Percentiles rank a stretch among this genome's conserved stretches.
Evolutionary conservation across 1,139 yeast genomes (phyloP).

Genomic region (Petasospora rhodanensis): DNA sequence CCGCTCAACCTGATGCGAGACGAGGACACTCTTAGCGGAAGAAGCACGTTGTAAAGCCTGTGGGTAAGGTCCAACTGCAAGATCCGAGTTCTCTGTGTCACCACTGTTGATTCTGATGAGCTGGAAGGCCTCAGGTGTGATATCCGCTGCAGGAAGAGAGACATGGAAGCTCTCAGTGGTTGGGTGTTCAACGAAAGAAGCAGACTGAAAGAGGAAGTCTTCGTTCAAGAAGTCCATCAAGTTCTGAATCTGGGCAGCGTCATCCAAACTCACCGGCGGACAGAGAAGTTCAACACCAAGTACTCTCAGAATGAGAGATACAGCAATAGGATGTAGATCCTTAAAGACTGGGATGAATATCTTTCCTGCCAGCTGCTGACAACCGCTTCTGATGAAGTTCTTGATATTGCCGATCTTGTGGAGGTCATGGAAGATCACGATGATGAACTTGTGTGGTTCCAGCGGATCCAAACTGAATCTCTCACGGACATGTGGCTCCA

Average conservation of each 20-base stretch:
- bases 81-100: not conserved
- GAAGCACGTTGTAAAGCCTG: not conserved
- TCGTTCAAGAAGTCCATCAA: slow-evolving; percentile 19
- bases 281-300: slow-evolving; percentile 20
- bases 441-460: slow-evolving; percentile 15
- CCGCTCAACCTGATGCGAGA: slow-evolving; percentile 13
- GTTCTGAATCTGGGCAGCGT: slow-evolving; percentile 15
- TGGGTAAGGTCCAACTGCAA: not conserved
- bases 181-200: not conserved
- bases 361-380: slow-evolving; percentile 6
- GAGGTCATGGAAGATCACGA: slow-evolving; percentile 25
- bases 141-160: slow-evolving; percentile 1
- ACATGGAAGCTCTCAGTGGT: too few species aligned
- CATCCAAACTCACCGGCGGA: slow-evolving; percentile 22
- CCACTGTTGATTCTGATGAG: slow-evolving; percentile 3
- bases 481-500: slow-evolving; percentile 11
- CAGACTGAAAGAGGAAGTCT: slow-evolving; percentile 12
- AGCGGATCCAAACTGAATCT: slow-evolving; percentile 19
- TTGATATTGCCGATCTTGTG: slow-evolving; percentile 26
- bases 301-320: slow-evolving; percentile 16
- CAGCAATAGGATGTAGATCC: slow-evolving; percentile 19
- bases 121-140: slow-evolving; percentile 5
- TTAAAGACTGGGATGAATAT: slow-evolving; percentile 22
- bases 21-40: slow-evolving; percentile 9
- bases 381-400: slow-evolving; percentile 20